Percentiles rank a stretch among this genome's conserved stretches.
Conservation (phyloP, 2,329 filamentous ascomycete species). For the Aspergillus bombycis region DNA sequence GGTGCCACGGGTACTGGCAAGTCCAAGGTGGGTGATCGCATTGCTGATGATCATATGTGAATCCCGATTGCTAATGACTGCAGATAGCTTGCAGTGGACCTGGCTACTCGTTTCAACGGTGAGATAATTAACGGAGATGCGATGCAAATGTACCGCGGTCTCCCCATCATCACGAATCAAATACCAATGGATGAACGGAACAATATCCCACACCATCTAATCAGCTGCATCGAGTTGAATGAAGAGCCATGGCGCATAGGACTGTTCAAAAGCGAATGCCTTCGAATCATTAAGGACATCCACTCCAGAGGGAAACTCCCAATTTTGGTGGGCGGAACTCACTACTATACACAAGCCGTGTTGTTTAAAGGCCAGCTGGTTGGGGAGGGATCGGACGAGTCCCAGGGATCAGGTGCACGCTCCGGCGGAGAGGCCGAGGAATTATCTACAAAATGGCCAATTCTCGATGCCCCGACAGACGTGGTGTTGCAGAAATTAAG, state of each 20-base stretch:
- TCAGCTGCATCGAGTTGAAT: conserved; percentile 75
- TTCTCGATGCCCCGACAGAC: conserved; percentile 72
- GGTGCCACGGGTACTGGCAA: conserved; percentile 94
- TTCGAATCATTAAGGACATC: conserved; percentile 74
- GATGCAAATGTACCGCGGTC: conserved; percentile 92
- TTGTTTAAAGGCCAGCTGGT: conserved; percentile 76
- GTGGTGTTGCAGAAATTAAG: conserved; percentile 72
- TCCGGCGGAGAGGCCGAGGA: conserved; percentile 18
- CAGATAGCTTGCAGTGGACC: conserved; percentile 79
- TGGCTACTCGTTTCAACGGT: conserved; percentile 81
- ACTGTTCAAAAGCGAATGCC: conserved; percentile 72
- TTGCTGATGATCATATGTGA: background rate
- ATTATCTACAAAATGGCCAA: conserved; percentile 60
- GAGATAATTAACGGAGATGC: conserved; percentile 97
- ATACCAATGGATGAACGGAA: conserved; percentile 74
- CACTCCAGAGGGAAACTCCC: conserved; percentile 76
- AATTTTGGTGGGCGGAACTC: conserved; percentile 89
- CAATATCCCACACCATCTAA: conserved; percentile 83
- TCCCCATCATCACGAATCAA: conserved; percentile 96
- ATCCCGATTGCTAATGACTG: conserved; percentile 28
- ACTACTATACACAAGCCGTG: conserved; percentile 91
- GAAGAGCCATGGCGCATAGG: conserved; percentile 83
- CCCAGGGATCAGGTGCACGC: conserved; percentile 30
- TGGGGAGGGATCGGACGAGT: conserved; percentile 31
- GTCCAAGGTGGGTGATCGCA: conserved; percentile 68